Evolutionary conservation across 75 land plant species (phyloP).

Genomic region (Cunninghamia lanceolata): DNA sequence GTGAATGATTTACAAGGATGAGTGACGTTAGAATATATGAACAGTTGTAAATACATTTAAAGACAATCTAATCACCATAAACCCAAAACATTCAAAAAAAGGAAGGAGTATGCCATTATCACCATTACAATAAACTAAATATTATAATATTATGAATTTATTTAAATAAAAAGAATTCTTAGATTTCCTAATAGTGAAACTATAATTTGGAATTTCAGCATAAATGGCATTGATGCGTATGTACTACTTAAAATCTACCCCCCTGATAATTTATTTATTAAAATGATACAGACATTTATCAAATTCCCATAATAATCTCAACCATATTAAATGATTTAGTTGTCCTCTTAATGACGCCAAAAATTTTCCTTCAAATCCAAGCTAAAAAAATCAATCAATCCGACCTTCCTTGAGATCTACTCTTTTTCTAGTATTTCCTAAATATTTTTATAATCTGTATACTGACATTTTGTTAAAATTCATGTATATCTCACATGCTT

Average conservation of each 20-base stretch:
- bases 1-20: too few relatives aligned
- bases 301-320: neutral
- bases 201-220: neutral
- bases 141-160: too few relatives aligned
- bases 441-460: neutral
- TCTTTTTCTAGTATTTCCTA: neutral
- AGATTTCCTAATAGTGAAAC: too few relatives aligned
- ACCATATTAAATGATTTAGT: neutral
- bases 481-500: neutral
- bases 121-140: too few relatives aligned
- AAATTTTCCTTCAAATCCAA: neutral
- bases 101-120: too few relatives aligned
- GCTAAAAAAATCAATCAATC: neutral
- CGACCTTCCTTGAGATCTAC: neutral
- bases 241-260: neutral
- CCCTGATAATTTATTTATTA: neutral
- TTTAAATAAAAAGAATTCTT: too few relatives aligned
- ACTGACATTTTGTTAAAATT: neutral
- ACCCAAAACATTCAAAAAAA: too few relatives aligned
- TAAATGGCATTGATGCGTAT: neutral
- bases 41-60: too few relatives aligned
- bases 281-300: neutral
- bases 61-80: too few relatives aligned
- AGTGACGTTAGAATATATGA: too few relatives aligned
- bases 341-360: neutral